A percentile compares a stretch with the other conserved stretches of the same genome.
Conservation (phyloP, 768 basidiomycete species). For the Peribolospora kevripleyi region DNA sequence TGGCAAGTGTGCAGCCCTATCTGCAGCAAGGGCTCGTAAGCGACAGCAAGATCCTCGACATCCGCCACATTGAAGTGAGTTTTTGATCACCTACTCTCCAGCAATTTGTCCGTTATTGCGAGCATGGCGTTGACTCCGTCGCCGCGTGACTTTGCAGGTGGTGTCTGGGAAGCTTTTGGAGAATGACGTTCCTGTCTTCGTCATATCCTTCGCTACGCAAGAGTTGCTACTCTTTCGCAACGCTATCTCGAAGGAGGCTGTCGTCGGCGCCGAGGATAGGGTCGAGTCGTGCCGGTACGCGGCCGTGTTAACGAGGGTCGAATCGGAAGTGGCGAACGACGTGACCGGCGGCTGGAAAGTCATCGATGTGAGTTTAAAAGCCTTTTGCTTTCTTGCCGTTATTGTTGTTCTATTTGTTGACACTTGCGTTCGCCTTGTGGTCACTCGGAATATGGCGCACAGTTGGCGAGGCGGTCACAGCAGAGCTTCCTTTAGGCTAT, state of each 20-base stretch:
- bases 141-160: slow-evolving; percentile 27
- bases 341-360: slow-evolving; percentile 97
- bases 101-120: too few species aligned
- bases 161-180: slow-evolving; percentile 73
- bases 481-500: too few species aligned
- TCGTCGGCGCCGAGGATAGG: slow-evolving; percentile 63
- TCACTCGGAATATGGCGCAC: too few species aligned
- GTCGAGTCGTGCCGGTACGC: slow-evolving; percentile 88
- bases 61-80: slow-evolving; percentile 84
- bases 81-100: background rate
- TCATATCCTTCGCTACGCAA: slow-evolving; percentile 78
- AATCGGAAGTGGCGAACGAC: slow-evolving; percentile 70
- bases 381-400: background rate
- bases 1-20: slow-evolving; percentile 93
- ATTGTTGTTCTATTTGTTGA: background rate
- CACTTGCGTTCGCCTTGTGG: too few species aligned
- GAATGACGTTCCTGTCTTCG: slow-evolving; percentile 62
- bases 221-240: slow-evolving; percentile 81
- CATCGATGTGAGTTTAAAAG: slow-evolving; percentile 40
- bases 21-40: slow-evolving; percentile 69
- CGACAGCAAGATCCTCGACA: slow-evolving; percentile 84
- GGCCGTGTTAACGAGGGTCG: slow-evolving; percentile 66
- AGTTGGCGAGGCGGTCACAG: too few species aligned
- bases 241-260: slow-evolving; percentile 61
- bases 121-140: background rate